Evolutionary conservation across 1,139 yeast species (phyloP), one percentile per base, ranked within the genome.

Genomic region (Taphrina pruni): DNA sequence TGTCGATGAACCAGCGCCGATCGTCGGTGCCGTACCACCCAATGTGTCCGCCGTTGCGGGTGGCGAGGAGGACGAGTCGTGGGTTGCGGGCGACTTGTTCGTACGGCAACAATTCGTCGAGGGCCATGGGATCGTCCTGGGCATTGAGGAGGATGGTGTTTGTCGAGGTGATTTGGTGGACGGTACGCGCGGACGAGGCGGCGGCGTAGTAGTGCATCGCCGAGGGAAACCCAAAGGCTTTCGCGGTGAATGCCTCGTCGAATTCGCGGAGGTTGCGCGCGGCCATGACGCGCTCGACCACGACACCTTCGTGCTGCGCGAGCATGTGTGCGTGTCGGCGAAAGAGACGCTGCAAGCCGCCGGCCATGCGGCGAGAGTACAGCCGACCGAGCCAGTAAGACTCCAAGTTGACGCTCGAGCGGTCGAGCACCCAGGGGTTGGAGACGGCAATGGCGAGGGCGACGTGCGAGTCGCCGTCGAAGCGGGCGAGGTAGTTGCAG

Each of bases 41-140:
- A 55, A 95, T 79, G 79, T 94, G 99, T 9, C 98, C 99, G 70
- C 99, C 99, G 41, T 87, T 79, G 45, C 87, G 84, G 0, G 97
- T 90, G 65, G 87, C 85, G 20, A 88, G 80, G 74, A 90, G 77
- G 45, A 86, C 79, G 41, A 88, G 79, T 76, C 85, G 89, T 9
- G 97, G 97, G 75, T 92, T 93, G 57, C 81, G 78, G 57, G 76
- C 76, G 6, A 87, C 85, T 74, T 89, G 94, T 11, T 79, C 76
- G 70, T 79, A 77, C 0, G 97, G 97, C 46, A 90, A 84, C 65
- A 87, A 82, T 66, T 83, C 83, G 14, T 62, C 52, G 32, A 83
- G 81, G 17, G 91, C 88, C 43, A 94, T 86, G 5, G 97, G 97
- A 76, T 93, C 98, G 77, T 93, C 97, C 32, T 82, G 78, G 0